phyloP scores from a whole-genome alignment of 345 rosid genomes.

The Acer negundo region DNA sequence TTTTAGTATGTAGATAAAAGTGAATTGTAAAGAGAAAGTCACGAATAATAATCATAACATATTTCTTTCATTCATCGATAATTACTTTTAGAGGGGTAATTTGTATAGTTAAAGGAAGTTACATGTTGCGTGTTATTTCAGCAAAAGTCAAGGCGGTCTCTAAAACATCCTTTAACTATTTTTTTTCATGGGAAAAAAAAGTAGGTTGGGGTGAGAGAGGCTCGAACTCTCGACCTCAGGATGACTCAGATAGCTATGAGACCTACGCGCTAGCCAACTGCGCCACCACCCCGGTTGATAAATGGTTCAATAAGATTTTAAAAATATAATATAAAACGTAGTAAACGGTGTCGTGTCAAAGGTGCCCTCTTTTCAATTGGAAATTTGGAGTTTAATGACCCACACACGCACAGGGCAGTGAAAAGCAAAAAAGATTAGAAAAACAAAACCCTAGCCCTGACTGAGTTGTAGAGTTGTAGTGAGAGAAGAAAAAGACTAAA shows the following conservation, averaged over 20 bases:
- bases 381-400: too few species aligned
- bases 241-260: slow-evolving; percentile 85
- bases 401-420: too few species aligned
- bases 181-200: too few species aligned
- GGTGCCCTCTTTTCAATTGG: not conserved
- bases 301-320: not conserved
- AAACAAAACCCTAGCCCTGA: slow-evolving; percentile 6
- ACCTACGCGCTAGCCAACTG: slow-evolving; percentile 98
- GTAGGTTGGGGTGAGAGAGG: slow-evolving; percentile 79
- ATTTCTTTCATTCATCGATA: too few species aligned
- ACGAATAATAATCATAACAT: too few species aligned
- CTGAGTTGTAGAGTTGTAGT: not conserved
- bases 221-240: slow-evolving; percentile 96
- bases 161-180: too few species aligned
- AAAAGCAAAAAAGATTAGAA: not conserved
- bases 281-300: slow-evolving; percentile 70
- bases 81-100: too few species aligned
- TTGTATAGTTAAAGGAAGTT: too few species aligned
- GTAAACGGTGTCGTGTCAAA: not conserved
- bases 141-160: too few species aligned
- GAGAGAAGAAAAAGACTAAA: not conserved
- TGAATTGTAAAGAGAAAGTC: too few species aligned
- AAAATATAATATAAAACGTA: not conserved
- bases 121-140: too few species aligned
- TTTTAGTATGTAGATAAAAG: too few species aligned